These are phyloP conservation scores for Polytrichum commune DNA, from an alignment of 225 moss, liverwort and hornwort species.

Conservation along the genomic window DNA sequence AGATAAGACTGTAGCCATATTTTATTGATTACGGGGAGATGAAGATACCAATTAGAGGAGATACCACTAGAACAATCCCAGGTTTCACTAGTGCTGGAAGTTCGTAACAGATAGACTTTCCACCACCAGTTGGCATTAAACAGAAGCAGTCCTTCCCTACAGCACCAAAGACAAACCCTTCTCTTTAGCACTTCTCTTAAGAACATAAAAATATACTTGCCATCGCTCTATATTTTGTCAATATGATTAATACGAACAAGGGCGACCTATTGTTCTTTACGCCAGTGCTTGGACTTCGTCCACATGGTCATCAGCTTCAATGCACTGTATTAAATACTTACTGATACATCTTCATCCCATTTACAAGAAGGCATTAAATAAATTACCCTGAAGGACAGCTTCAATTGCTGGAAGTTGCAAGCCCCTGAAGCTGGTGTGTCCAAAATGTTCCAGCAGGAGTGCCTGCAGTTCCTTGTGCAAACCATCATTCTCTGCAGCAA, in stretches of 20 bases:
- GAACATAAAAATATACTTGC: background rate
- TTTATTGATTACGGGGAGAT: background rate
- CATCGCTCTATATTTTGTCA: background rate
- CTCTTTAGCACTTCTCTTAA: background rate
- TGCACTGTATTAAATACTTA: background rate
- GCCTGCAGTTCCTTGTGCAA: slow-evolving; percentile 43
- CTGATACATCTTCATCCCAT: background rate
- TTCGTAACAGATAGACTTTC: slow-evolving; percentile 73
- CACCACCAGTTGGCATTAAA: slow-evolving; percentile 78
- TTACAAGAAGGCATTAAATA: background rate
- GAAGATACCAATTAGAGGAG: slow-evolving; percentile 57
- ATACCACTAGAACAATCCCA: slow-evolving; percentile 71
- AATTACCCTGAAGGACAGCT: slow-evolving; percentile 52
- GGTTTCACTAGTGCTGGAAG: slow-evolving; percentile 68
- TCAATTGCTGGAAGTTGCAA: slow-evolving; percentile 71
- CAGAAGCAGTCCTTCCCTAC: slow-evolving; percentile 74
- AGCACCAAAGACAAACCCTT: background rate
- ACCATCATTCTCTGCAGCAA: slow-evolving; percentile 22
- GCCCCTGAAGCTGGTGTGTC: slow-evolving; percentile 64
- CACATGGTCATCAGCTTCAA: background rate
- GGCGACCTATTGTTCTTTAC: background rate
- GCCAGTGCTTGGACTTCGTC: background rate
- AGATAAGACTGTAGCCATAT: background rate
- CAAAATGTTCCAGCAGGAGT: slow-evolving; percentile 58
- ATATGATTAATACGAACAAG: background rate